phyloP scores from a whole-genome alignment of 768 basidiomycete species.

The Tricholoma sp. region DNA sequence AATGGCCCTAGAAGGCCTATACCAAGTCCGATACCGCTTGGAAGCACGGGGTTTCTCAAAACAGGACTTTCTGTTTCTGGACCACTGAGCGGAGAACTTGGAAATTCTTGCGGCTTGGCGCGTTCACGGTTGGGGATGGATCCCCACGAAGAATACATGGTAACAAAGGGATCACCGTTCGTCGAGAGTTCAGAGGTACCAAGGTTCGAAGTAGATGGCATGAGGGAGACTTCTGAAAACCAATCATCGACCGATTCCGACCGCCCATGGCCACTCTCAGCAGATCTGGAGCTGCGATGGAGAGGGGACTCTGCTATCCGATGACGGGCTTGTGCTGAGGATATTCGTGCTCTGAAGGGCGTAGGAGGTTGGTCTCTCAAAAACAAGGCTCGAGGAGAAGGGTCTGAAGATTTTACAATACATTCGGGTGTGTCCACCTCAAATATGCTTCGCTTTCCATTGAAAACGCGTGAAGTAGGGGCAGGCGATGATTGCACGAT shows the following conservation, averaged over 20 bases:
- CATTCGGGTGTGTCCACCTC: constrained; percentile 29
- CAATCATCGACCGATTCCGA: constrained; percentile 35
- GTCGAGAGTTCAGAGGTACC: constrained; percentile 15
- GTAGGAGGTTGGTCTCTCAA: constrained; percentile 29
- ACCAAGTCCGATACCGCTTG: constrained; percentile 38
- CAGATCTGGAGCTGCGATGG: constrained; percentile 24
- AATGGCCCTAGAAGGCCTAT: constrained; percentile 57
- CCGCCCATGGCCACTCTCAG: constrained; percentile 21
- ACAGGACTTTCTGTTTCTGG: constrained; percentile 52
- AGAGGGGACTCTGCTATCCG: constrained; percentile 47
- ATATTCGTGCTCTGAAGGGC: constrained; percentile 15
- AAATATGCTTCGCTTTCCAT: constrained; percentile 11
- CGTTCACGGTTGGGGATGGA: constrained; percentile 19
- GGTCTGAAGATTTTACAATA: constrained; percentile 25
- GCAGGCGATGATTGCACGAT: constrained; percentile 32
- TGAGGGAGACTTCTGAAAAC: constrained; percentile 30
- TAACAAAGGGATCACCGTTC: constrained; percentile 42
- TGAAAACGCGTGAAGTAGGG: constrained; percentile 12
- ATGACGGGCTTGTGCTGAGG: constrained; percentile 19
- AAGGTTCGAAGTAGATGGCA: constrained; percentile 17
- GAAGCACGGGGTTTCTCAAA: constrained; percentile 32
- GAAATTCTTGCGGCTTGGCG: constrained; percentile 18
- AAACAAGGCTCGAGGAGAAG: constrained; percentile 37
- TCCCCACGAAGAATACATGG: constrained; percentile 39
- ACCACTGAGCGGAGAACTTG: constrained; percentile 25